These are phyloP conservation scores for Mortierella alpina DNA, from an alignment of 192 early-diverging fungal genomes.

Conservation along the genomic window DNA sequence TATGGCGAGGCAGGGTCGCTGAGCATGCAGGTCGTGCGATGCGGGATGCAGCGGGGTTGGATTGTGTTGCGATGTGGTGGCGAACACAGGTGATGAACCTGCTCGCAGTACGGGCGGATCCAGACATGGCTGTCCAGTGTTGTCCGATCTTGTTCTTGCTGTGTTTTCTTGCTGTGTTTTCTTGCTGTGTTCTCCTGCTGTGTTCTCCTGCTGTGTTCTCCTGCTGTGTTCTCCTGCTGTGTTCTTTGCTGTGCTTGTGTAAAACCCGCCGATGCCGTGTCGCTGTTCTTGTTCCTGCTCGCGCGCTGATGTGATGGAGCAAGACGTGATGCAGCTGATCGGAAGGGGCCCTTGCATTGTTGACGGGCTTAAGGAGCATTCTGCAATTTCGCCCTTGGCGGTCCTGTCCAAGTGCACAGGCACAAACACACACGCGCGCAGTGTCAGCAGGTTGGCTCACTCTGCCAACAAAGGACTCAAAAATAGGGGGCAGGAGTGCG, in stretches of 20 bases:
- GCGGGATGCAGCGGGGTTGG: neutral
- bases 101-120: neutral
- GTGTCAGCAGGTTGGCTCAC: too few relatives aligned
- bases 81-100: neutral
- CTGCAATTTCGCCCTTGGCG: too few relatives aligned
- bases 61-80: neutral
- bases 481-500: neutral
- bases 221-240: neutral
- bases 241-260: neutral
- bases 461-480: too few relatives aligned
- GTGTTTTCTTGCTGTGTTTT: neutral
- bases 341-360: too few relatives aligned
- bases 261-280: neutral
- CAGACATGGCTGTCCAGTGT: neutral
- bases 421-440: too few relatives aligned
- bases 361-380: too few relatives aligned
- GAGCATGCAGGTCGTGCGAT: neutral
- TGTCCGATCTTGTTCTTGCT: neutral
- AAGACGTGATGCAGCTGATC: too few relatives aligned
- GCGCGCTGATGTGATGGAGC: neutral
- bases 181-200: neutral
- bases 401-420: too few relatives aligned
- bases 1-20: neutral
- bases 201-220: neutral
- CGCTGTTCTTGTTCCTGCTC: neutral